Conservation (phyloP, 176 grass and related monocot genomes). For the Canna indica region DNA sequence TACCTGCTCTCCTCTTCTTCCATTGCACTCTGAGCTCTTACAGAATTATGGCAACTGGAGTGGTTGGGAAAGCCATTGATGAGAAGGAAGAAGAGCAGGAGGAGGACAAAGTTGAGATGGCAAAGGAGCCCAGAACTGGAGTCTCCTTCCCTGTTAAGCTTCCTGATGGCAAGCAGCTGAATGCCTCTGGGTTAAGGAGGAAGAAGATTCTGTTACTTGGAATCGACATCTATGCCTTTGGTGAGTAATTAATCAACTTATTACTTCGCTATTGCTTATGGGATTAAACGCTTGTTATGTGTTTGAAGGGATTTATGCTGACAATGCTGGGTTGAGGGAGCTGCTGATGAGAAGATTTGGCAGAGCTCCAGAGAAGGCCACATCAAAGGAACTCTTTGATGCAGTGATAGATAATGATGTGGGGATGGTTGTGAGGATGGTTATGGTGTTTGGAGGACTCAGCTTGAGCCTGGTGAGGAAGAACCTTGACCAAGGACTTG, state of each 20-base stretch:
- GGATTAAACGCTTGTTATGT: no score
- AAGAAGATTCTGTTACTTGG: conserved; percentile 3
- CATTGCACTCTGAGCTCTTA: no score
- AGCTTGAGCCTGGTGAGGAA: conserved; percentile 28
- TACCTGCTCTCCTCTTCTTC: no score
- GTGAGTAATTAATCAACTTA: neutral
- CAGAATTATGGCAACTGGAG: no score
- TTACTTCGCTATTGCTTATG: neutral
- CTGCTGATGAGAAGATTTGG: conserved; percentile 27
- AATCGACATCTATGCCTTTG: conserved; percentile 31
- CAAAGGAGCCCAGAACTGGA: neutral
- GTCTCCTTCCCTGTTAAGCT: neutral
- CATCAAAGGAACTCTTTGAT: conserved; percentile 27
- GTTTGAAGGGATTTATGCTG: conserved; percentile 24
- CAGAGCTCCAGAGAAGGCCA: conserved; percentile 17
- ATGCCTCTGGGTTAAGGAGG: neutral
- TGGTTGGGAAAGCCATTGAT: neutral
- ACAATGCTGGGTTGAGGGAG: conserved; percentile 21
- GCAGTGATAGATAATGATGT: conserved; percentile 28
- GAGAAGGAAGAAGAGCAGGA: neutral
- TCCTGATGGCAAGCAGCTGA: neutral
- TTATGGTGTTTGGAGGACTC: conserved; percentile 25
- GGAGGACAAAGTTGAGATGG: neutral
- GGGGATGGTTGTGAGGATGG: conserved; percentile 20
- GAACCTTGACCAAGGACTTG: conserved; percentile 20